Base-by-base conservation (phyloP, 2,329 filamentous ascomycete species). In the Ascochyta lentis region DNA sequence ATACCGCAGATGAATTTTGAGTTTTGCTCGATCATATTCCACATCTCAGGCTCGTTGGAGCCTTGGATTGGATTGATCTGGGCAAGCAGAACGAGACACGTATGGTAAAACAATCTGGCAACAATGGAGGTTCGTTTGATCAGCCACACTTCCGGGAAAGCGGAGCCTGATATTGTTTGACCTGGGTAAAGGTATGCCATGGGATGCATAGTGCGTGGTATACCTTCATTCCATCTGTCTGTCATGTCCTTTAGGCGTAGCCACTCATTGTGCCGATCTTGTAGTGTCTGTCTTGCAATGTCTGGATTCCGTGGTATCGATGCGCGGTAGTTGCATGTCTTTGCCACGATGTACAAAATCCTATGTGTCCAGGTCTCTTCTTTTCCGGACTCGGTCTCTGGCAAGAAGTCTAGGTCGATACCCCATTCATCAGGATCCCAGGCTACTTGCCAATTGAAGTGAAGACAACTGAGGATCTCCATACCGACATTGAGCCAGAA, bases 401-500 rank as follows among this genome's bases (percentile, higher is more conserved):
- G 79, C 6, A 78, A 77, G 66, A 95, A 89, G 64, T 89, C 84
- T 81, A 95, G 86, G 66, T 96, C 88, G 16, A 97, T 81, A 1
- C 90, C 90, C 93, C 94, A 97, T 10, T 91, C 86, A 65, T 96
- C 91, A 0, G 92, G 93, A 49, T 96, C 87, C 91, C 92, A 96
- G 0, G 91, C 88, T 12, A 92, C 86, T 62, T 88, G 85, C 89
- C 91, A 96, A 71, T 94, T 92, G 76, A 92, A 92, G 62, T 91
- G 89, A 15, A 97, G 80, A 73, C 92, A 96, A 60, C 87, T 91
- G 26, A 97, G 80, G n/a, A 97, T 81, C 72, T 98, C 94, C 83
- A 96, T 89, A 15, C 89, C 89, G 15, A 96, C 87, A 66, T 96
- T 96, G 34, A 97, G 81, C 93, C 94, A 97, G 77, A 97, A 97